Base-by-base conservation (phyloP, 2,329 filamentous ascomycete species). In the Fusarium newnesense region DNA sequence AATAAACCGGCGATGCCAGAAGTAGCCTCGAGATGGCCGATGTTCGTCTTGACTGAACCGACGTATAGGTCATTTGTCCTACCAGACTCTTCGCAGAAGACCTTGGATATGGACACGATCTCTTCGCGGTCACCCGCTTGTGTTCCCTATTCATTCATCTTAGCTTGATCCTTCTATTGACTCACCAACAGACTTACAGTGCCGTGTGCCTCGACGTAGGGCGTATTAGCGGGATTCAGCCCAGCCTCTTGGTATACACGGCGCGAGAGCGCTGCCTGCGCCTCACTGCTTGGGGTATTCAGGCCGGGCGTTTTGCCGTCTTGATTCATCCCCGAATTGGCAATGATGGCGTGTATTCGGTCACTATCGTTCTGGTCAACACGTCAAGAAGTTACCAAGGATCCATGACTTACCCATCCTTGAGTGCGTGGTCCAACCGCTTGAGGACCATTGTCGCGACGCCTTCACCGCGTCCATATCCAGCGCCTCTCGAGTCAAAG, bases 241-340 rank as follows among this genome's bases (percentile, higher is more conserved):
- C 60, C 60, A 37, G 60, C 60, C 18, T 64, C 60, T 49, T 64
- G 60, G 30, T 64, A 64, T 24, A 64, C 60, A 9, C 54, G 56
- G 13, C 28, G 24, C 8, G 60, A 64, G 13, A 64, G 56, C 4
- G 60, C 60, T 7, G 56, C 60, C 15, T 64, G 54, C 13, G 60
- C 54, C 8, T 64, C 43, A 2, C 54, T 24, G 18, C 61, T 64
- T n/a, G 61, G 61, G 7, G 61, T 64, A 9, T 64, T 64, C 9
- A 64, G 30, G 18, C 61, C 61, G 1, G 56, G 61, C 9, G 61
- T 64, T 26, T 64, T 64, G 8, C 56, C 56, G 24, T 64, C 61
- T 50, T 64, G 61, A 13, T 64, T 64, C 56, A 64, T 50, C 21
- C 61, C 61, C 28, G 56, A 64, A 7, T 61, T 64, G 16, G 61